Base-by-base conservation (phyloP, 2,329 filamentous ascomycete species). In the Colletotrichum melonis region DNA sequence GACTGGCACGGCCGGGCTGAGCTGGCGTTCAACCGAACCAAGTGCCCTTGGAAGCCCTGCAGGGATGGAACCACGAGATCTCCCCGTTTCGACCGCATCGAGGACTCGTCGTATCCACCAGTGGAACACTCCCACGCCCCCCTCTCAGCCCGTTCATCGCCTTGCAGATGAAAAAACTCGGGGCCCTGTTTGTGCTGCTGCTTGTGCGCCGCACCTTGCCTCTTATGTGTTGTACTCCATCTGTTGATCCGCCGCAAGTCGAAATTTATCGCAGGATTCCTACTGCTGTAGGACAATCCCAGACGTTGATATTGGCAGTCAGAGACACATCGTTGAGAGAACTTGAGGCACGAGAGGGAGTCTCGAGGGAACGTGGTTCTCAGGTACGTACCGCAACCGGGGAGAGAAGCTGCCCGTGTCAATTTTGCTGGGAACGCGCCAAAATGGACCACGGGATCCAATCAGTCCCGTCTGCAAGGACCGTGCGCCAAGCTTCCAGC, bases 61-160 rank as follows among this genome's bases (percentile, higher is more conserved):
- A 76, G 71, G 74, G 74, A 76, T 74, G 54, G 70, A 72, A 69
- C 75, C 74, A 72, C 71, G 68, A 76, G 75, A 76, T 76, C 75
- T 75, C 69, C 72, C 75, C 75, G 75, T 76, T 76, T 76, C 75
- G 68, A 74, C 71, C 67, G 38, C 67, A 73, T 73, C 71, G 62
- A 66, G 62, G 56, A 73, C 62, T 65, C 62, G 55, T 66, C 35
- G 71, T 56, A 62, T 63, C 71, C 72, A 72, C 72, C 68, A 64
- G 58, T 72, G 69, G 72, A 67, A 72, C 68, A 74, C 67, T 72
- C 57, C 66, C 55, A 73, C 70, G 67, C 69, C 64, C 66, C 64
- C 65, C 71, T 71, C 54, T 55, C 59, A 62, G 49, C 56, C 60
- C 71, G 60, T 66, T 42, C 67, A 42, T 71, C 56, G 56, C 56